Evolutionary conservation across 768 basidiomycete genomes (phyloP), one percentile per base, ranked within the genome.

Genomic region (Termitomyces sp.): DNA sequence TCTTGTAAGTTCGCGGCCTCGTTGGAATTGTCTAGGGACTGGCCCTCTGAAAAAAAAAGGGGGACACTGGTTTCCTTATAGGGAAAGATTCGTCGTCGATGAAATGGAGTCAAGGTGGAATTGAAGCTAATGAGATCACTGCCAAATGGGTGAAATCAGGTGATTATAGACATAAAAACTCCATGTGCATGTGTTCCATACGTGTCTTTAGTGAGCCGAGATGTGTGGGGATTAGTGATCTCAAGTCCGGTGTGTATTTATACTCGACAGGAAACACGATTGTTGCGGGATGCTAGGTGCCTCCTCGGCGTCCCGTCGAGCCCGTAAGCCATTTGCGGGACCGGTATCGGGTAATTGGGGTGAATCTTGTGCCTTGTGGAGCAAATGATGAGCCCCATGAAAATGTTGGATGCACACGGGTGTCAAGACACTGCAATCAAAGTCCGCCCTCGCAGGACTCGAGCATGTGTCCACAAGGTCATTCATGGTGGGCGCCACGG

Each of bases 271-370:
- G n/a, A 26, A 44, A 28, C 37, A 43, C 22, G 32, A 50, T 30
- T 48, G 43, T 32, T 38, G 37, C 40, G 37, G 56, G 41, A 57
- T 28, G n/a, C n/a, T n/a, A 38, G 34, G 43, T 34, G 7, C 30
- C 21, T 46, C 50, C 24, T 55, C 56, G 56, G 54, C 41, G 40
- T 49, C 14, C 54, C 42, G 45, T 55, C 15, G 30, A 58, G 21
- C n/a, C 51, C 50, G 41, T 22, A 12, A 41, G 19, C 40, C 44
- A 46, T 55, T 49, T 57, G 50, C 53, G 54, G 51, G 32, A 50
- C 53, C 51, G 46, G 51, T 42, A 45, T 53, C 51, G n/a, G 45
- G 45, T 45, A 53, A 52, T 60, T 57, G 53, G 53, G 26, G n/a
- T 44, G 30, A 32, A 34, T 28, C 24, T 51, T 14, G 35, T 54